Conservation (phyloP, 176 grass and related monocot genomes). For the Triticum urartu region DNA sequence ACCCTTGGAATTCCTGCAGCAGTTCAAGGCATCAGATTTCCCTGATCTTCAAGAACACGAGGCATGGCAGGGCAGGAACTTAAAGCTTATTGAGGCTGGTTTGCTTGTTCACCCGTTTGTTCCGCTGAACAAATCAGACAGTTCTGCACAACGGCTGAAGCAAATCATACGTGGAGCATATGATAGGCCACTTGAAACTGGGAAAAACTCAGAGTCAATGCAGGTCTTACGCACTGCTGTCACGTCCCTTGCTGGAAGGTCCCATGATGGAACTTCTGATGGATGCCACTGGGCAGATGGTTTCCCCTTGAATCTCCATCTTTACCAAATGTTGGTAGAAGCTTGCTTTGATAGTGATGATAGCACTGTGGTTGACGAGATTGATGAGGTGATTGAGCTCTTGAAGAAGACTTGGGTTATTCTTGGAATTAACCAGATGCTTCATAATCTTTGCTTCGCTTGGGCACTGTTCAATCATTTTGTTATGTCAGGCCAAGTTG, state of each 20-base stretch:
- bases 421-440: slow-evolving; percentile 79
- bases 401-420: slow-evolving; percentile 97
- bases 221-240: slow-evolving; percentile 75
- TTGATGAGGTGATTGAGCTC: slow-evolving; percentile 91
- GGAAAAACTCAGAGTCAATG: slow-evolving; percentile 92
- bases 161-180: slow-evolving; percentile 77
- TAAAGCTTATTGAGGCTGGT: slow-evolving; percentile 89
- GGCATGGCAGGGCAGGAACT: slow-evolving; percentile 72
- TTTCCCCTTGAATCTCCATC: slow-evolving; percentile 82
- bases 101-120: slow-evolving; percentile 72
- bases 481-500: slow-evolving; percentile 73
- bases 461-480: slow-evolving; percentile 93
- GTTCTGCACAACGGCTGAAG: slow-evolving; percentile 63
- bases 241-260: slow-evolving; percentile 68
- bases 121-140: slow-evolving; percentile 75
- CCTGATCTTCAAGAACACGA: slow-evolving; percentile 77
- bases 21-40: slow-evolving; percentile 93
- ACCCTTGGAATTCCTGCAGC: slow-evolving; percentile 92
- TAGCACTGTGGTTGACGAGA: slow-evolving; percentile 86
- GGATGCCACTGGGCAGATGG: slow-evolving; percentile 97
- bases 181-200: slow-evolving; percentile 83
- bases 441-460: slow-evolving; percentile 97
- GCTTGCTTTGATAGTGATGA: slow-evolving; percentile 93
- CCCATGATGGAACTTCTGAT: slow-evolving; percentile 83
- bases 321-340: slow-evolving; percentile 94